These are phyloP conservation scores for Cladosporium sp. DNA, from an alignment of 2,329 filamentous ascomycete genomes.

Conservation along the genomic window DNA sequence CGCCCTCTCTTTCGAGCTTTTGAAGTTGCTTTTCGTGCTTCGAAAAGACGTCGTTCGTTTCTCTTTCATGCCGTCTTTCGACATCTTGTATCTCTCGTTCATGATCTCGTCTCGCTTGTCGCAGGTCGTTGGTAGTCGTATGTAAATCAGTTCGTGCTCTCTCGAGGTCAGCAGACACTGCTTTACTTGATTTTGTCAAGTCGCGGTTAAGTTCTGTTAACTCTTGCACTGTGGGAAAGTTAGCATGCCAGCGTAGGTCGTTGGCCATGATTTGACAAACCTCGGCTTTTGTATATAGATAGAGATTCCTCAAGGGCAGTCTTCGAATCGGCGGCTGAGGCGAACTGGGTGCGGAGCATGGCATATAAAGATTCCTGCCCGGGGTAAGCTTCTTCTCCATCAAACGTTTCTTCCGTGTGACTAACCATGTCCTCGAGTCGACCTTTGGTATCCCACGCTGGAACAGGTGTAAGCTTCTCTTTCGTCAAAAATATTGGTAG, in stretches of 20 bases:
- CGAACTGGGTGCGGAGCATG: slow-evolving; percentile 70
- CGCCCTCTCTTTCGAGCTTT: slow-evolving; percentile 42
- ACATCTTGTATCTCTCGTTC: slow-evolving; percentile 35
- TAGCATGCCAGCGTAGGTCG: not conserved
- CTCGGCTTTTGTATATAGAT: slow-evolving; percentile 70
- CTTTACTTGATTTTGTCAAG: slow-evolving; percentile 53
- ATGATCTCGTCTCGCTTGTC: slow-evolving; percentile 35
- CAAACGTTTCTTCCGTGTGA: not conserved
- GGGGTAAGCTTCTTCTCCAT: slow-evolving; percentile 3
- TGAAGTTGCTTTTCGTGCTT: slow-evolving; percentile 34
- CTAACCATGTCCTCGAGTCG: slow-evolving; percentile 67
- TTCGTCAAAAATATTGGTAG: slow-evolving; percentile 73
- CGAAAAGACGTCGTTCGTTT: slow-evolving; percentile 27
- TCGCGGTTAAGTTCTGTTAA: slow-evolving; percentile 37
- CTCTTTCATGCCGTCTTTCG: slow-evolving; percentile 32
- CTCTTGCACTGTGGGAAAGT: slow-evolving; percentile 16
- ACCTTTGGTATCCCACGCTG: slow-evolving; percentile 78
- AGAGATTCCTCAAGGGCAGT: slow-evolving; percentile 72
- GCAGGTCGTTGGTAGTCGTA: slow-evolving; percentile 34
- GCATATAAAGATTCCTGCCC: slow-evolving; percentile 65
- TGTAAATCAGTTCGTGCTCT: slow-evolving; percentile 36
- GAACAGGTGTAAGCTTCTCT: slow-evolving; percentile 49
- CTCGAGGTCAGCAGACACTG: slow-evolving; percentile 66
- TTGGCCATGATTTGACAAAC: slow-evolving; percentile 50
- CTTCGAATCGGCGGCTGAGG: slow-evolving; percentile 66